Conservation (phyloP, 73 alveolate species). For the Tetrahymena thermophila region DNA sequence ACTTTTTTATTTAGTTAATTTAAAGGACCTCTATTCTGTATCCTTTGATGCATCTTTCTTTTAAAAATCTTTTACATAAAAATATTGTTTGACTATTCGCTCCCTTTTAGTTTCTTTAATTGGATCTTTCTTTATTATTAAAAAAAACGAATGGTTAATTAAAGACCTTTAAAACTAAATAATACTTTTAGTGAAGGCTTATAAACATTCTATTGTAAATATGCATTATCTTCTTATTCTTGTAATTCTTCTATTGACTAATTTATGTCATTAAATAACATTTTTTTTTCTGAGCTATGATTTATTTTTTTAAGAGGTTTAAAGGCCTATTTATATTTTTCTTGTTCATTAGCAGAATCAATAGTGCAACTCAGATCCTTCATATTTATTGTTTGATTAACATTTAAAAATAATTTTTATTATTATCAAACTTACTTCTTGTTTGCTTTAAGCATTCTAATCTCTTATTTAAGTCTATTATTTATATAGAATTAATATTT, state of each 20-base stretch:
- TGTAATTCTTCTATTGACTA: background rate
- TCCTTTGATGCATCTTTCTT: background rate
- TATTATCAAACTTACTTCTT: background rate
- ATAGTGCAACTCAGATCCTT: background rate
- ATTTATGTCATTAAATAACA: background rate
- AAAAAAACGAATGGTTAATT: background rate
- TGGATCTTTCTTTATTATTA: background rate
- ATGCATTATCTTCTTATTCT: background rate
- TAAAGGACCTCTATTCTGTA: background rate
- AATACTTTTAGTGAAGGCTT: background rate
- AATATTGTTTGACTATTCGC: background rate
- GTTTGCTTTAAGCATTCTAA: background rate
- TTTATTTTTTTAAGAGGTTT: background rate
- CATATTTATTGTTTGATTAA: background rate
- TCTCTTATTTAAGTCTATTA: background rate
- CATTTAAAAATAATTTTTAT: background rate
- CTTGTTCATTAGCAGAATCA: background rate
- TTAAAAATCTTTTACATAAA: background rate
- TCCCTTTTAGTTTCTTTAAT: background rate
- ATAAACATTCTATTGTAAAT: background rate
- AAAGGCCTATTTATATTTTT: background rate
- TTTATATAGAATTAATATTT: background rate
- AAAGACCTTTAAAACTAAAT: background rate
- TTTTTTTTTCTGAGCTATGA: background rate
- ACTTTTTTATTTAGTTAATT: background rate